phyloP scores from a whole-genome alignment of 2,329 filamentous ascomycete species.

The Fusarium tanahbumbuense region DNA sequence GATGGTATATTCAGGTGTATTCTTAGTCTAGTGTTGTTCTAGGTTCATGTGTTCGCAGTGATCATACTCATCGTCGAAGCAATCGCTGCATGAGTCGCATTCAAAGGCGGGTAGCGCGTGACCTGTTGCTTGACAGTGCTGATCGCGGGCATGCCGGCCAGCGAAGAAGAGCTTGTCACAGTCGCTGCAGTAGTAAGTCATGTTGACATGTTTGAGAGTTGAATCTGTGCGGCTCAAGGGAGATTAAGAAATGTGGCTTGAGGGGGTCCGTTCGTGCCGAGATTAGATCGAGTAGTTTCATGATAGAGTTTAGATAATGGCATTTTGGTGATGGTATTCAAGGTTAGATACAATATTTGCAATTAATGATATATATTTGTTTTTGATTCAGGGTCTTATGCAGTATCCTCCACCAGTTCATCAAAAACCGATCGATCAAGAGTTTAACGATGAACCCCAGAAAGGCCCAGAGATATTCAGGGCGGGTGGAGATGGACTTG shows the following conservation, averaged over 20 bases:
- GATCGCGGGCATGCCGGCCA: conserved; percentile 40
- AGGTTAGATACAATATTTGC: not conserved
- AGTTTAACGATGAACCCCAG: not conserved
- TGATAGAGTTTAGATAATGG: not conserved
- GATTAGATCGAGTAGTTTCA: not conserved
- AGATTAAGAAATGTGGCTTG: not conserved
- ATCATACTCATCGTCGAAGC: conserved; percentile 41
- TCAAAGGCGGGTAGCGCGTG: conserved; percentile 44
- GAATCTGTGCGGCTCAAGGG: not conserved
- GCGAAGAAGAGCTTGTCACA: conserved; percentile 44
- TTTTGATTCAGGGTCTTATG: not conserved
- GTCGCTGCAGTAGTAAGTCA: conserved; percentile 42
- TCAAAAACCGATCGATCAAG: not conserved
- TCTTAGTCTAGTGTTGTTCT: conserved; percentile 43
- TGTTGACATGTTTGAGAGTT: not conserved
- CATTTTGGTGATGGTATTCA: no score
- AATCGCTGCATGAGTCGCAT: conserved; percentile 46
- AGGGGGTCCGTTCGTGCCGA: not conserved
- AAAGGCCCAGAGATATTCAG: not conserved
- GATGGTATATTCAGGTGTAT: conserved; percentile 39
- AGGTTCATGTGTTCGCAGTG: conserved; percentile 48
- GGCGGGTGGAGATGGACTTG: not conserved
- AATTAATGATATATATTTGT: no score
- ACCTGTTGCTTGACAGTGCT: conserved; percentile 46
- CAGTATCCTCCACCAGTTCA: not conserved